Percentiles rank a stretch among this genome's conserved stretches.
phyloP scores from a whole-genome alignment of 805 yeast genomes.

The Sugiyamaella marilandica region DNA sequence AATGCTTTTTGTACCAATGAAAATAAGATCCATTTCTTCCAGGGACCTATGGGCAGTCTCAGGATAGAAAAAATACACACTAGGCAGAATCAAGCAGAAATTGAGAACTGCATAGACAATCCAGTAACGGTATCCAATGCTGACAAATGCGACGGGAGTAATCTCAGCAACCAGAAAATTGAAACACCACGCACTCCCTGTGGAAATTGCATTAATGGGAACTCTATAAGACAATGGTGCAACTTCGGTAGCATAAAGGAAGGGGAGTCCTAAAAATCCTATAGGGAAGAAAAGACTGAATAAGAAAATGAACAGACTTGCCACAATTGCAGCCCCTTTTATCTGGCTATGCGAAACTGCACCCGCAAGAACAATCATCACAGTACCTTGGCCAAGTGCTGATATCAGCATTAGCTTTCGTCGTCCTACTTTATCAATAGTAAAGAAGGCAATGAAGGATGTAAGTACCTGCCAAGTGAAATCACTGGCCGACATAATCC shows the following conservation, averaged over 20 bases:
- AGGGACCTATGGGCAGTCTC: constrained; percentile 44
- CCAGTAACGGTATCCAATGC: constrained; percentile 44
- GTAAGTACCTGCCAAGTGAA: constrained; percentile 6
- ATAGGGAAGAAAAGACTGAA: constrained; percentile 11
- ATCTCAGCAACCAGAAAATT: constrained; percentile 63
- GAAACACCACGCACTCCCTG: constrained; percentile 59
- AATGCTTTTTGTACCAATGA: constrained; percentile 11
- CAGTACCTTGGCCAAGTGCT: background rate
- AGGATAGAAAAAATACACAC: constrained; percentile 40
- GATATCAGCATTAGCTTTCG: constrained; percentile 6
- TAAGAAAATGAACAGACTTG: constrained; percentile 6
- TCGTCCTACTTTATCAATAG: constrained; percentile 12
- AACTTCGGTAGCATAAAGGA: constrained; percentile 15
- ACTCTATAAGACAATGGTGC: constrained; percentile 10
- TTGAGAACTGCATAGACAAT: constrained; percentile 12
- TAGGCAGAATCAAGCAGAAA: constrained; percentile 33
- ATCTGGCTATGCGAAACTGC: background rate
- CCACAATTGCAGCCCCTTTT: constrained; percentile 7
- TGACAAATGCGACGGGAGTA: constrained; percentile 48
- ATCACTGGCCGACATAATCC: constrained; percentile 8
- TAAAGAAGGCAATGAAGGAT: constrained; percentile 7
- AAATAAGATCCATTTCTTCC: constrained; percentile 40
- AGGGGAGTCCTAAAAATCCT: constrained; percentile 11
- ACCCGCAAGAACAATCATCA: constrained; percentile 2
- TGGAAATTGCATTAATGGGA: constrained; percentile 52